Evolutionary conservation across 2,329 filamentous ascomycete species (phyloP).

Genomic region (Claviceps arundinis): DNA sequence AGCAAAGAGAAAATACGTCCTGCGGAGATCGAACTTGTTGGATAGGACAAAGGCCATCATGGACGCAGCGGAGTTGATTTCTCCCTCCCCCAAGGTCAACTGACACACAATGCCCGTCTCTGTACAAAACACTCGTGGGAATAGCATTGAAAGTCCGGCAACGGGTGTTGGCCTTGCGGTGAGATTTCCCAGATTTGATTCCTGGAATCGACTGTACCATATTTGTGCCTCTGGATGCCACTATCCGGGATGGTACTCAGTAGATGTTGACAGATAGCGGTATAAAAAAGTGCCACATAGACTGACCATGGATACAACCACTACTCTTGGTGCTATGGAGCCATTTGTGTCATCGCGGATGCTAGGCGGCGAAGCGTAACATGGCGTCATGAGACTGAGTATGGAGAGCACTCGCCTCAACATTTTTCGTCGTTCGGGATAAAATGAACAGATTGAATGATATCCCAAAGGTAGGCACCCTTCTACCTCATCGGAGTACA

Average conservation of each 20-base stretch:
- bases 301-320: constrained; percentile 46
- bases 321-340: constrained; percentile 2
- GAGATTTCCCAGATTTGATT: constrained; percentile 37
- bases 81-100: constrained; percentile 51
- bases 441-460: neutral
- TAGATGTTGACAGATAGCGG: neutral
- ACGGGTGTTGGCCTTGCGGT: constrained; percentile 42
- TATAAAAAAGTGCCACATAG: constrained; percentile 5
- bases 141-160: constrained; percentile 52
- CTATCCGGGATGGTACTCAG: constrained; percentile 21
- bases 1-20: constrained; percentile 57
- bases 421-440: neutral
- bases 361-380: neutral
- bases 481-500: too few relatives aligned
- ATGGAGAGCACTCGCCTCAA: constrained; percentile 1
- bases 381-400: neutral
- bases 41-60: constrained; percentile 52
- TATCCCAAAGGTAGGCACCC: neutral
- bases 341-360: neutral
- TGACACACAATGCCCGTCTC: constrained; percentile 50
- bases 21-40: constrained; percentile 45
- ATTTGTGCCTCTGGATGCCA: constrained; percentile 47
- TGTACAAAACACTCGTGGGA: constrained; percentile 52
- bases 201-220: constrained; percentile 43
- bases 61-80: constrained; percentile 62